Conservation (phyloP, 495 filamentous ascomycete species). For the Astrocystis sublimbata region DNA sequence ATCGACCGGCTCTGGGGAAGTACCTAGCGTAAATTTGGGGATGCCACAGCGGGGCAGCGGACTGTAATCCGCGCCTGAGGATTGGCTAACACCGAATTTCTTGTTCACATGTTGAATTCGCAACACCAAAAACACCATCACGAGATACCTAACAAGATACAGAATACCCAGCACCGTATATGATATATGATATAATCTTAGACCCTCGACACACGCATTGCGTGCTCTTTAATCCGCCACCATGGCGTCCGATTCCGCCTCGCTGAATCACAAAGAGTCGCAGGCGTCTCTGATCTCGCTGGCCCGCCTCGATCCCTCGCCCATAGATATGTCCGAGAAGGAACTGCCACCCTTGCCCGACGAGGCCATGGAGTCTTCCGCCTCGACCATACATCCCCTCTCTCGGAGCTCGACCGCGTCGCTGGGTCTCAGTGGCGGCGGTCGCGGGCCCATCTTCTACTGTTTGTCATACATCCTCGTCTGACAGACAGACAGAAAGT, state of each 20-base stretch:
- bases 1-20: neutral
- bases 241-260: conserved; percentile 27
- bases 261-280: conserved; percentile 42
- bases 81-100: too few relatives aligned
- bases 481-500: too few relatives aligned
- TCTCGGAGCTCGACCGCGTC: conserved; percentile 26
- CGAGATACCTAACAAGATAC: neutral
- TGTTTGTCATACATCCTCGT: conserved; percentile 42
- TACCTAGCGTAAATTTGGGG: neutral
- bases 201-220: too few relatives aligned
- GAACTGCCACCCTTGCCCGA: conserved; percentile 53
- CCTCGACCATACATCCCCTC: conserved; percentile 27
- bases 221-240: too few relatives aligned
- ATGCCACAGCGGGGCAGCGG: conserved; percentile 14
- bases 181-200: too few relatives aligned
- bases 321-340: conserved; percentile 67
- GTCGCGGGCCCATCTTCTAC: conserved; percentile 60
- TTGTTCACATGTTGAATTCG: too few relatives aligned
- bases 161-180: too few relatives aligned
- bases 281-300: conserved; percentile 63
- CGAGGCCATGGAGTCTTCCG: conserved; percentile 29
- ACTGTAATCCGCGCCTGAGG: too few relatives aligned
- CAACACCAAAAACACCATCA: neutral
- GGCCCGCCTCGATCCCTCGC: conserved; percentile 77
- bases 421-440: conserved; percentile 58